phyloP scores from a whole-genome alignment of 495 filamentous ascomycete genomes.

The Penicillium cosmopolitanum region DNA sequence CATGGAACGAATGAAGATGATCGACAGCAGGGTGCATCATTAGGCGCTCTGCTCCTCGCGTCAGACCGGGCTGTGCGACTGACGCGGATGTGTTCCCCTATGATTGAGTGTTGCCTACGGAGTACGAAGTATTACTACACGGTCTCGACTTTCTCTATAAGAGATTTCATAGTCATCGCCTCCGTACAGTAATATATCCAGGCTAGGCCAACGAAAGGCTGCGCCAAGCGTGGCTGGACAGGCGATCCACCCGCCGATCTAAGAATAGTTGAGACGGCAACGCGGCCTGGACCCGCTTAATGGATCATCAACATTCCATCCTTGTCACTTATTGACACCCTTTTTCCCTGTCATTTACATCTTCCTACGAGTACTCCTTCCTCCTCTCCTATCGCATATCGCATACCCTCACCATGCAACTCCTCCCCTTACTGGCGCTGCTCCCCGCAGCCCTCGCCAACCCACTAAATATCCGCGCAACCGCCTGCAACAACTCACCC shows the following conservation, averaged over 20 bases:
- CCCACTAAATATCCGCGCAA: conserved; percentile 35
- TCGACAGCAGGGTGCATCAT: background rate
- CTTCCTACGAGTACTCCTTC: no score
- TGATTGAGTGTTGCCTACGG: background rate
- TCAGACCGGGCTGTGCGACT: background rate
- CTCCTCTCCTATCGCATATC: no score
- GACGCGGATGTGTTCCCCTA: background rate
- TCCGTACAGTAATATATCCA: background rate
- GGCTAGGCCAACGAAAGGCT: background rate
- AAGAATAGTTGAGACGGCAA: conserved; percentile 45
- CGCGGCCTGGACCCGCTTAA: conserved; percentile 34
- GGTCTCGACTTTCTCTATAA: no score
- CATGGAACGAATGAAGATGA: background rate
- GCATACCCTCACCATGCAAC: conserved; percentile 32
- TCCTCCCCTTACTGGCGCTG: conserved; percentile 33
- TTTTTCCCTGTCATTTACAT: conserved; percentile 3
- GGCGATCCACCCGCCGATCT: conserved; percentile 26
- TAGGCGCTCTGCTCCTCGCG: background rate
- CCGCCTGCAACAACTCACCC: conserved; percentile 66
- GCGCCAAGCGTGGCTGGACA: conserved; percentile 4
- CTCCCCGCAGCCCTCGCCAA: conserved; percentile 37
- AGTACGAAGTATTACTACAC: no score
- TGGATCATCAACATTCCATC: conserved; percentile 25
- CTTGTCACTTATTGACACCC: conserved; percentile 9
- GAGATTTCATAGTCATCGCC: no score